These are phyloP conservation scores for Stygiomarasmius scandens DNA, from an alignment of 1,284 basidiomycete species.

Conservation along the genomic window DNA sequence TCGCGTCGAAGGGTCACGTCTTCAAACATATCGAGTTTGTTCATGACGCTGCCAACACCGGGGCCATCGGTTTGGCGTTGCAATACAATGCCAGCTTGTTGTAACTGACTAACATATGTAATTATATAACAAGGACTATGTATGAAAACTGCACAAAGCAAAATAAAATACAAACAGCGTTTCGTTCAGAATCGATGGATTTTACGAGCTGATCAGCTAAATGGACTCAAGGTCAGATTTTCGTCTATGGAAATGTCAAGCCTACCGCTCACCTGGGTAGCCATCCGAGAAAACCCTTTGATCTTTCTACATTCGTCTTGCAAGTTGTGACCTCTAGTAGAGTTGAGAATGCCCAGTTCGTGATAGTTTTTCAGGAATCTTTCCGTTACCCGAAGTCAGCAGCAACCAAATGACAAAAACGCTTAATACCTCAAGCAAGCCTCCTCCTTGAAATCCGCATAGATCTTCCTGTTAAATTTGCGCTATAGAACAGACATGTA, in stretches of 20 bases:
- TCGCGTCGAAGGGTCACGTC: conserved; percentile 56
- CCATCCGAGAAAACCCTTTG: conserved; percentile 49
- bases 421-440: conserved; percentile 59
- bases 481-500: conserved; percentile 47
- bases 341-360: conserved; percentile 49
- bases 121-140: too few relatives aligned
- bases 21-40: conserved; percentile 69
- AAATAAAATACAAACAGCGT: too few relatives aligned
- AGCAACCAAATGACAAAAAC: neutral
- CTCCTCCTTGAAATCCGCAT: conserved; percentile 77
- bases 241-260: too few relatives aligned
- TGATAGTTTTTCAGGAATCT: conserved; percentile 61
- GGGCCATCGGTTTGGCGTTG: conserved; percentile 52
- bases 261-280: conserved; percentile 36
- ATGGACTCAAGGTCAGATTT: too few relatives aligned
- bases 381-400: neutral
- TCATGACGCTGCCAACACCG: conserved; percentile 65
- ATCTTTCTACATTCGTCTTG: conserved; percentile 67
- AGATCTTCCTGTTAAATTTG: conserved; percentile 76
- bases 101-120: too few relatives aligned
- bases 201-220: too few relatives aligned
- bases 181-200: too few relatives aligned
- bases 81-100: neutral
- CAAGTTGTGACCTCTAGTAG: conserved; percentile 54
- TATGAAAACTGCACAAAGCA: too few relatives aligned